Evolutionary conservation across 805 yeast species (phyloP).

Genomic region (Spathaspora arborariae): DNA sequence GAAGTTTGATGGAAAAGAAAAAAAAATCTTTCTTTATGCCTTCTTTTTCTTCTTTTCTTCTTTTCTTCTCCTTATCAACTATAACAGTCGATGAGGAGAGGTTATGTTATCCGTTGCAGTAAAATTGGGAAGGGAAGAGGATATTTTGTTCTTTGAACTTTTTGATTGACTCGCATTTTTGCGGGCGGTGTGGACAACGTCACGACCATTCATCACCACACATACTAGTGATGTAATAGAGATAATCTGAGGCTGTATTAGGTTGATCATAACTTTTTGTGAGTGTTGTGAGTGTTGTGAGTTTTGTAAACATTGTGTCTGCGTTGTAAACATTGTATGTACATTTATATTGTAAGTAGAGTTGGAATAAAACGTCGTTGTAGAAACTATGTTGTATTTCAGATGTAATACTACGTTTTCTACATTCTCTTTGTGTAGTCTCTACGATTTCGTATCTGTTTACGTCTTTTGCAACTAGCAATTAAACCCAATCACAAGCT

Average conservation of each 20-base stretch:
- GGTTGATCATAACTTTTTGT: no score
- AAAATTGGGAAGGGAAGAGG: constrained; percentile 11
- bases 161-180: constrained; percentile 11
- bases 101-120: constrained; percentile 39
- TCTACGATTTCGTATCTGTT: no score
- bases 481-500: no score
- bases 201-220: constrained; percentile 49
- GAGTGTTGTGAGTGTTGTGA: no score
- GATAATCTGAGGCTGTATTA: constrained; percentile 34
- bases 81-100: constrained; percentile 57
- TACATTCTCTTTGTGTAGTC: no score
- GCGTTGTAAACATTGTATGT: no score
- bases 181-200: constrained; percentile 54
- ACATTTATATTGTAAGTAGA: no score
- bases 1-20: background rate
- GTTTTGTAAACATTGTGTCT: no score
- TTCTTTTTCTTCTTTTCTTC: constrained; percentile 13
- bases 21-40: constrained; percentile 1
- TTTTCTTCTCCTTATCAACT: constrained; percentile 48
- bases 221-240: constrained; percentile 34
- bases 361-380: no score
- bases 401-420: no score
- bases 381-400: no score
- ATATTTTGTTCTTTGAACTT: background rate
- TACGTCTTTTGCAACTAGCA: no score